Conservation (phyloP, 2,329 filamentous ascomycete species). For the Xylaria sp. region DNA sequence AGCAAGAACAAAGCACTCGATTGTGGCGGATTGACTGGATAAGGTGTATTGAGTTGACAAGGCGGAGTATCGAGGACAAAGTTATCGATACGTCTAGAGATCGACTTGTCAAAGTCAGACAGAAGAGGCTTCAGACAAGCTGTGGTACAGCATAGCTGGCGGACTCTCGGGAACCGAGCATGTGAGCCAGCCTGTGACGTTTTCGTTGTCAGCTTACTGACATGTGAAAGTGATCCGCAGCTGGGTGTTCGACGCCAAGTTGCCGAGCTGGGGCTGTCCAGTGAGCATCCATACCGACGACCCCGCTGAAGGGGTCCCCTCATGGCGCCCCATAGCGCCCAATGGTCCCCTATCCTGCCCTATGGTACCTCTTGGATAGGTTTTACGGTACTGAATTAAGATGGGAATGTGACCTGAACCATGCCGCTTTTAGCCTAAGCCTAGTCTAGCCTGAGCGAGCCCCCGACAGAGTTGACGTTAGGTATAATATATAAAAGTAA, state of each 20-base stretch:
- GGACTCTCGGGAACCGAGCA: slow-evolving; percentile 19
- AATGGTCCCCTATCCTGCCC: background rate
- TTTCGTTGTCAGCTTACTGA: slow-evolving; percentile 36
- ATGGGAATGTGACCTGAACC: too few relatives aligned
- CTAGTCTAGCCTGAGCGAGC: too few relatives aligned
- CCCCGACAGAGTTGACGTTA: too few relatives aligned
- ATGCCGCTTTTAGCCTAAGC: too few relatives aligned
- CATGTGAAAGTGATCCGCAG: slow-evolving; percentile 43
- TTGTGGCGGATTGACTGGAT: background rate
- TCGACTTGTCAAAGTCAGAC: background rate
- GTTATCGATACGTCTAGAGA: slow-evolving; percentile 11
- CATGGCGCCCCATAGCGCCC: background rate
- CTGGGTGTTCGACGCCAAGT: slow-evolving; percentile 1
- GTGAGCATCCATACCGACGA: slow-evolving; percentile 11
- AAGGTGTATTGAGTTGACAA: slow-evolving; percentile 10
- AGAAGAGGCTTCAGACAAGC: background rate
- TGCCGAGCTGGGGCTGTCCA: slow-evolving; percentile 16
- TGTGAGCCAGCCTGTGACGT: slow-evolving; percentile 37
- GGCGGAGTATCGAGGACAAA: background rate
- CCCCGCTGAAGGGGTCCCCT: slow-evolving; percentile 9
- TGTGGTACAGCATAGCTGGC: slow-evolving; percentile 10
- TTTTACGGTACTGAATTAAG: too few relatives aligned
- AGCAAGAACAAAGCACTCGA: slow-evolving; percentile 29
- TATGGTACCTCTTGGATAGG: background rate
- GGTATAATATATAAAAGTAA: too few relatives aligned